Percentiles rank a stretch among this genome's conserved stretches.
Conservation (phyloP, 306 rosid genomes). For the Parietaria judaica region DNA sequence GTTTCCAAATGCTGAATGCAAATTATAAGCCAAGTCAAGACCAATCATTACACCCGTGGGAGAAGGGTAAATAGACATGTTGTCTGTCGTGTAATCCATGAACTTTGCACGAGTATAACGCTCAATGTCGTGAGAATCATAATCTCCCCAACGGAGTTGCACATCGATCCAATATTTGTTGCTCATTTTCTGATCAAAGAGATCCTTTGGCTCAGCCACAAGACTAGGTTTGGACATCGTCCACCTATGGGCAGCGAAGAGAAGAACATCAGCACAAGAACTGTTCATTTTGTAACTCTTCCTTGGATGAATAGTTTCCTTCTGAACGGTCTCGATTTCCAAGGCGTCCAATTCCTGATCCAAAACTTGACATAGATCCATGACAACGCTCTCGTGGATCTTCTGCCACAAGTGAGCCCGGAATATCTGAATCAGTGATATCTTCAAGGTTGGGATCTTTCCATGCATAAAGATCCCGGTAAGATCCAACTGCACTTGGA, state of each 20-base stretch:
- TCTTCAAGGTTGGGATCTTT: slow-evolving; percentile 95
- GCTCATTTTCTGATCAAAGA: slow-evolving; percentile 97
- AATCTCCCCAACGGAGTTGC: slow-evolving; percentile 99
- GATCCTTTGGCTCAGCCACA: slow-evolving; percentile 97
- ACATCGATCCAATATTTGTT: slow-evolving; percentile 98
- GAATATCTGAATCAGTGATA: slow-evolving; percentile 91
- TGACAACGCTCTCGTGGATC: slow-evolving; percentile 99
- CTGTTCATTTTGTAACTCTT: slow-evolving; percentile 99
- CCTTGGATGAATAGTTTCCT: slow-evolving; percentile 97
- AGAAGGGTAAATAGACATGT: slow-evolving; percentile 98
- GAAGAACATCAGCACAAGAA: slow-evolving; percentile 95
- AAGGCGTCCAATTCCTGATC: slow-evolving; percentile 98
- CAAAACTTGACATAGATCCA: slow-evolving; percentile 99
- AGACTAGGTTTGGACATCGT: slow-evolving; percentile 99
- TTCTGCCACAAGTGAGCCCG: slow-evolving; percentile 99
- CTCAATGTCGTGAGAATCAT: slow-evolving; percentile 97
- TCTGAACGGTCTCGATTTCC: slow-evolving; percentile 98
- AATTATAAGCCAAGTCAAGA: slow-evolving; percentile 86
- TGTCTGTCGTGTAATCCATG: slow-evolving; percentile 98
- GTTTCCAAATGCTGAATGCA: slow-evolving; percentile 98
- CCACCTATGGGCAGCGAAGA: slow-evolving; percentile 99
- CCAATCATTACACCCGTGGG: slow-evolving; percentile 99
- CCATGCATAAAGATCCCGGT: slow-evolving; percentile 99
- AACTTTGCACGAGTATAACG: slow-evolving; percentile 97
- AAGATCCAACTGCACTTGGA: slow-evolving; percentile 96